A percentile compares a stretch with the other conserved stretches of the same genome.
Conservation (phyloP, 345 rosid species). For the Ceriops tagal region DNA sequence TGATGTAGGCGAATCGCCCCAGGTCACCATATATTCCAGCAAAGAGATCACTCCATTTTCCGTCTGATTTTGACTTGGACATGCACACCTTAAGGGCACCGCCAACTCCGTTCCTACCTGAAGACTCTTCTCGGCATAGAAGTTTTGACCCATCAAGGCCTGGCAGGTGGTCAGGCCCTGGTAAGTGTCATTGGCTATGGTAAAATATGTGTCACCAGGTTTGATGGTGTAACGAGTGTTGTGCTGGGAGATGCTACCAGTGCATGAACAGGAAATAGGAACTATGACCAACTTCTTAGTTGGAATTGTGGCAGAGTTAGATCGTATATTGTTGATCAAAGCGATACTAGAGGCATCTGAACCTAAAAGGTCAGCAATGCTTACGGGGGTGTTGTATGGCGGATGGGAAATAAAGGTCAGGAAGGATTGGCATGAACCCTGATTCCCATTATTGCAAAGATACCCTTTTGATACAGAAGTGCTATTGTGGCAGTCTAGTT, state of each 20-base stretch:
- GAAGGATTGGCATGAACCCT: conserved; percentile 27
- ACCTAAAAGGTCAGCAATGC: conserved; percentile 26
- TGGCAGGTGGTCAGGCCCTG: conserved; percentile 34
- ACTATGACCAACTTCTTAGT: conserved; percentile 5
- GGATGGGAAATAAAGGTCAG: conserved; percentile 18
- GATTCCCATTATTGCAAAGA: conserved; percentile 21
- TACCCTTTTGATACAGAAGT: conserved; percentile 22
- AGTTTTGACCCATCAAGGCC: conserved; percentile 20
- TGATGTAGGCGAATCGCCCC: conserved; percentile 8
- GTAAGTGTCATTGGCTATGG: conserved; percentile 20
- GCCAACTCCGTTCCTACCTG: neutral
- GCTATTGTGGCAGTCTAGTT: neutral
- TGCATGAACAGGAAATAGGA: conserved; percentile 35
- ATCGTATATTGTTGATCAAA: conserved; percentile 17
- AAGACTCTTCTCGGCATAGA: neutral
- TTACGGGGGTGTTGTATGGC: conserved; percentile 12
- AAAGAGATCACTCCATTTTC: conserved; percentile 12
- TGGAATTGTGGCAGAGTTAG: conserved; percentile 2
- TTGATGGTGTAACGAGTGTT: conserved; percentile 8
- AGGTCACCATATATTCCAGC: conserved; percentile 18
- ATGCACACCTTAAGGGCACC: conserved; percentile 30
- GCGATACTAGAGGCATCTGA: conserved; percentile 26
- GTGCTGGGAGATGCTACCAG: conserved; percentile 21
- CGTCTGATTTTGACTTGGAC: conserved; percentile 24
- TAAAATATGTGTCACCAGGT: neutral